Base-by-base conservation (phyloP, 768 basidiomycete genomes). In the Tylopilus vinaceipallidus region DNA sequence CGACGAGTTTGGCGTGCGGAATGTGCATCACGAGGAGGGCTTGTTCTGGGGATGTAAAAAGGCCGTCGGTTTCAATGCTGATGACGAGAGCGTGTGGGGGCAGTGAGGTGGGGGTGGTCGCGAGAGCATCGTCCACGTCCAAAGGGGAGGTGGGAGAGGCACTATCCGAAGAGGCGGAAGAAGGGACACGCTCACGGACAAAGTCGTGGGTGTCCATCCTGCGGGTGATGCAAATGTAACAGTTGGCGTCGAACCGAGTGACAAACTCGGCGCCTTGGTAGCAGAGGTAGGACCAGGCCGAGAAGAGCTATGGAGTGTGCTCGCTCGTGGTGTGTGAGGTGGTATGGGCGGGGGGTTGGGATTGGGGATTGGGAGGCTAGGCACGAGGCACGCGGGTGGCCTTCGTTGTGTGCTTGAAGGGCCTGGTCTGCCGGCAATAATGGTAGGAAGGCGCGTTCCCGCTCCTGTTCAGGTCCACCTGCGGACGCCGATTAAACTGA, bases 201-300 rank as follows among this genome's bases (percentile, higher is more conserved):
- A 99, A 63, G 67, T 98, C 95, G 68, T 99, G 95, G 19, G 92
- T 90, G 69, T 98, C 95, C 70, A 98, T 78, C 67, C 98, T 98
- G 27, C 69, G 71, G 0, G 70, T 71, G 56, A 84, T 84, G 69
- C 88, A 85, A 57, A 90, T 86, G 69, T 98, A 99, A 68, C 97
- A 99, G 71, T 99, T 99, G 41, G 95, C 97, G 67, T 99, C 97
- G 71, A 98, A 99, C 2, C 97, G 86, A 14, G 86, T 77, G 17
- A 84, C 91, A 69, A 99, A 99, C 71, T 98, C 98, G 68, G 93
- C 90, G 36, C 97, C 95, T 70, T 99, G 97, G 60, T 99, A 98
- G 42, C 97, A 86, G 36, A 99, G 81, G 67, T 99, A 99, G 8
- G 90, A 91, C 62, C 98, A 95, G 0, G 95, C 95, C 0, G 88